Percentiles rank a stretch among this genome's conserved stretches.
phyloP scores from a whole-genome alignment of 306 rosid species.

The Cicer pinnatifidum region DNA sequence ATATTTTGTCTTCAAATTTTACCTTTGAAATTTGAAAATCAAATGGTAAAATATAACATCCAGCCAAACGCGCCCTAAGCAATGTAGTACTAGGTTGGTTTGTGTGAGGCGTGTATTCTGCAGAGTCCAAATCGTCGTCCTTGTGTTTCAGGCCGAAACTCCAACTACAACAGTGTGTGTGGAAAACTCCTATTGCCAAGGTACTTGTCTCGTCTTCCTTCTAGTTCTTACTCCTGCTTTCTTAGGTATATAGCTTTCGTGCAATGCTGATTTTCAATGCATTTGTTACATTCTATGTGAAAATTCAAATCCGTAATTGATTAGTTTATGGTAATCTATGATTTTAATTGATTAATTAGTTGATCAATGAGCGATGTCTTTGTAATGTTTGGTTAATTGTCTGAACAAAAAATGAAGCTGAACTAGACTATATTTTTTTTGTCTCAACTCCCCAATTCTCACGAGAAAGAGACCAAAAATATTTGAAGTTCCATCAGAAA shows the following conservation, averaged over 20 bases:
- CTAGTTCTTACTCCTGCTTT: neutral
- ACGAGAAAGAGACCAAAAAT: no score
- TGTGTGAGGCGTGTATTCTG: neutral
- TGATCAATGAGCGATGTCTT: neutral
- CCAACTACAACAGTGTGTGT: neutral
- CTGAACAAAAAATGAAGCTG: slow-evolving; percentile 25
- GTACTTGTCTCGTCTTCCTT: slow-evolving; percentile 5
- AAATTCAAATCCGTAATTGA: neutral
- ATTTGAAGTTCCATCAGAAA: no score
- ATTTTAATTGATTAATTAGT: neutral
- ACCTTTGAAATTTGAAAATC: no score
- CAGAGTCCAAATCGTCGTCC: slow-evolving; percentile 5
- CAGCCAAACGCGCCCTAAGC: slow-evolving; percentile 18
- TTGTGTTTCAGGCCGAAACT: neutral
- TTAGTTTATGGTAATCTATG: neutral
- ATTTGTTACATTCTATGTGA: neutral
- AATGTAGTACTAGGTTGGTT: neutral
- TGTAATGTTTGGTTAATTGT: slow-evolving; percentile 37
- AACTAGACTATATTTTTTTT: neutral
- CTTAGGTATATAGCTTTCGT: neutral
- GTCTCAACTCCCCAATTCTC: no score
- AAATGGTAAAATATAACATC: neutral
- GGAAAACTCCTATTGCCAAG: slow-evolving; percentile 16
- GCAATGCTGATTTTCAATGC: neutral
- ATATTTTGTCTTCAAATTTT: no score